Base-by-base conservation (phyloP, 768 basidiomycete species). In the Clavulina sp. region DNA sequence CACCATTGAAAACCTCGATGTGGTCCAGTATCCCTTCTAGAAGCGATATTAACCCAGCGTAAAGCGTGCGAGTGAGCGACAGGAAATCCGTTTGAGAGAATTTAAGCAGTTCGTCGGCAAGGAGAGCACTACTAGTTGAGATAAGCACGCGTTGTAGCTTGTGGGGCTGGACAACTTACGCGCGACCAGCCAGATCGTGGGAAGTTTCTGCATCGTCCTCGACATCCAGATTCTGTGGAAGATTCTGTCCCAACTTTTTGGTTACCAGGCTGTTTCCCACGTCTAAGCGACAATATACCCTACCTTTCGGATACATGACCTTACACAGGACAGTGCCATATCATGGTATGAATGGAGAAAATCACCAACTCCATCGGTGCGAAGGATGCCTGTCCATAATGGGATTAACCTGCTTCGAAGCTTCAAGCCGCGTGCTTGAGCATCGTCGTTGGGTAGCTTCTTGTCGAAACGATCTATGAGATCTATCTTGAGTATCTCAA, bases 71-170 rank as follows among this genome's bases (percentile, higher is more conserved):
- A 19, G 84, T 65, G n/a, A 83, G 66, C 9, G 64, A 61, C 49
- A 80, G 68, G 60, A 89, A 93, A 4, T 80, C 76, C 0, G 66
- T 48, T 52, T 89, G 86, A 3, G 71, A 64, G 76, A 89, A 76
- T 16, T 68, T 69, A 52, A 78, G 75, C 34, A 93, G 64, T 46
- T 75, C 70, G 50, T 72, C 70, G 26, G 73, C 70, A 50, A 80
- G 66, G 28, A 24, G 13, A 9, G 43, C 43, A 46, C 43, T 46
- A 46, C n/a, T n/a, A n/a, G n/a, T n/a, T n/a, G n/a, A n/a, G n/a
- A n/a, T n/a, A n/a, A n/a, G n/a, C 36, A 38, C 13, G 13, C 13
- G 21, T 38, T 38, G 13, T 13, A 46, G 16, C 26, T 46, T 9
- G 26, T 13, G 13, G 24, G 26, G 26, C 43, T 9, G 43, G 26